A percentile compares a stretch with the other conserved stretches of the same genome.
These are phyloP conservation scores for Piper longum DNA, from an alignment of 164 flowering plant species.

Conservation along the genomic window DNA sequence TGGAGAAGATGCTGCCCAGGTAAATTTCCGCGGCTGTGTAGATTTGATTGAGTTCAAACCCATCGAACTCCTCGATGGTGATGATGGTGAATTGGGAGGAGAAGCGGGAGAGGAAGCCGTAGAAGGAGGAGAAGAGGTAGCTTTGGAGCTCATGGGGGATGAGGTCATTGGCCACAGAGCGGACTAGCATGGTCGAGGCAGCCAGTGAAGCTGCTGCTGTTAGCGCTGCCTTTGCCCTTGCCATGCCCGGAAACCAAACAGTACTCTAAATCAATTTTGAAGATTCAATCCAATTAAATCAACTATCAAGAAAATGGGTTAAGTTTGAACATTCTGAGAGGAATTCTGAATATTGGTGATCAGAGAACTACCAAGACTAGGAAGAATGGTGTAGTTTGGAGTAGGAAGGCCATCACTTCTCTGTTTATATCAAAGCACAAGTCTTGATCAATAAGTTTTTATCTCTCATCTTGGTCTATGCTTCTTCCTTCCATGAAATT, in stretches of 20 bases:
- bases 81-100: slow-evolving; percentile 26
- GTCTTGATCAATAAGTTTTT: no score
- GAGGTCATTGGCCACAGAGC: slow-evolving; percentile 26
- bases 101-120: slow-evolving; percentile 11
- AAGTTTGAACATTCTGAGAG: no score
- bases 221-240: slow-evolving; percentile 19
- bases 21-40: slow-evolving; percentile 15
- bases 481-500: no score
- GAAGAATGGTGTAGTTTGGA: no score
- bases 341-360: no score
- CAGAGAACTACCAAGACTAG: no score
- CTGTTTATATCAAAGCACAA: no score
- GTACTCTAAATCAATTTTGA: no score
- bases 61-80: slow-evolving; percentile 15
- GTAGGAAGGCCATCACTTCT: no score
- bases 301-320: no score
- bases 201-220: slow-evolving; percentile 34
- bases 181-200: slow-evolving; percentile 30
- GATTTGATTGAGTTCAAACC: slow-evolving; percentile 9
- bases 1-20: slow-evolving; percentile 9
- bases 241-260: slow-evolving; percentile 1
- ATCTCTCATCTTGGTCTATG: no score
- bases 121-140: slow-evolving; percentile 17
- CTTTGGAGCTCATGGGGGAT: slow-evolving; percentile 23
- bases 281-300: no score